Evolutionary conservation across 2,329 filamentous ascomycete genomes (phyloP), one percentile per base, ranked within the genome.

Genomic region (Sarocladium brachiariae): DNA sequence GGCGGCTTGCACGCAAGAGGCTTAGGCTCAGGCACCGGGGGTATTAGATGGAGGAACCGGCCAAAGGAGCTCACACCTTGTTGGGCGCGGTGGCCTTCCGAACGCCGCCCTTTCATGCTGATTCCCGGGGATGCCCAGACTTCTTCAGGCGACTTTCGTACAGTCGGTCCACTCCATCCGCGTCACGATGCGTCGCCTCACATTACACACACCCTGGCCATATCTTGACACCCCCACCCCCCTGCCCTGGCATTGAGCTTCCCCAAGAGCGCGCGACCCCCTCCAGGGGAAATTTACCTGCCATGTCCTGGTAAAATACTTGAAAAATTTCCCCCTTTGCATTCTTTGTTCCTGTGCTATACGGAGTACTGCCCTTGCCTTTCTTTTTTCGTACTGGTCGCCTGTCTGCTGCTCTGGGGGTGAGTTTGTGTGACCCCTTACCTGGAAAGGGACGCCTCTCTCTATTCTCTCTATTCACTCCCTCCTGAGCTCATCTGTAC

Each of bases 401-500:
- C 45, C 31, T 13, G 31, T 18, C 19, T 24, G 41, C 16, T 46
- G n/a, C n/a, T n/a, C 27, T 33, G 25, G 45, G 46, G 14, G 45
- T 48, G 30, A 9, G 46, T 37, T 25, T 27, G 43, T 16, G 43
- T 37, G 46, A 35, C 46, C 46, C 46, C 46, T 49, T 49, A 21
- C 33, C 46, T 49, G 30, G 18, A 49, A 37, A 18, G 21, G 23
- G 46, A 25, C 31, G 31, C 25, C 31, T n/a, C 46, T 35, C 33
- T 35, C 23, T 50, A 39, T 43, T 35, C 31, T n/a, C 46, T 35
- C 33, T 35, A 35, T 50, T 46, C 47, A 47, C 51, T 53, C 34
- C 25, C 25, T 25, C 43, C 25, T 47, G 43, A 47, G 19, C 43
- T 47, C 43, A 47, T 47, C 16, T 50, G 47, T 61, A 58, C 57